These are phyloP conservation scores for Geotrichum phurueaensis DNA, from an alignment of 1,139 yeast species.

Conservation along the genomic window DNA sequence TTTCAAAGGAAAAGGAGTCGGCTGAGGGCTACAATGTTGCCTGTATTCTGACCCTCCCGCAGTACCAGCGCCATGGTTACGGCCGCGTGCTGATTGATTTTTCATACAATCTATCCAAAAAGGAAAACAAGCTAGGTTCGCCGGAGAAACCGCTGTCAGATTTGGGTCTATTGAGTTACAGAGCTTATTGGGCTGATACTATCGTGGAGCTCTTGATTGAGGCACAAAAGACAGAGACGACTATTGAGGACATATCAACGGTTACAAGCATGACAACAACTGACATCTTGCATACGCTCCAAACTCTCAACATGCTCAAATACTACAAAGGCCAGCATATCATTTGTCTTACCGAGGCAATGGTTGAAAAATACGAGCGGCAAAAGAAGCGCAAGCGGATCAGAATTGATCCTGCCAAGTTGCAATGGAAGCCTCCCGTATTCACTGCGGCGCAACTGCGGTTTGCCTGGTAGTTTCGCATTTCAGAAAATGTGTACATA, in stretches of 20 bases:
- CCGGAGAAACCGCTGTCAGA: conserved; percentile 97
- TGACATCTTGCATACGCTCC: conserved; percentile 87
- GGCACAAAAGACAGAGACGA: conserved; percentile 54
- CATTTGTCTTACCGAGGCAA: conserved; percentile 81
- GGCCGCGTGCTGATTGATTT: conserved; percentile 89
- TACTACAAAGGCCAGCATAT: conserved; percentile 96
- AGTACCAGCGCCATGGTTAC: conserved; percentile 90
- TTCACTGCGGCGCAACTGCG: conserved; percentile 93
- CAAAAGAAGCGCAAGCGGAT: conserved; percentile 70
- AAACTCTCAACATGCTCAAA: conserved; percentile 80
- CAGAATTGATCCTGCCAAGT: conserved; percentile 61
- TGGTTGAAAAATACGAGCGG: conserved; percentile 69
- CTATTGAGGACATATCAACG: conserved; percentile 86
- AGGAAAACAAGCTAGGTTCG: conserved; percentile 86
- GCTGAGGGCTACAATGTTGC: conserved; percentile 97
- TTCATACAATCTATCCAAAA: conserved; percentile 80
- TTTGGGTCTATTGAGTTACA: conserved; percentile 82
- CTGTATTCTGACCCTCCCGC: conserved; percentile 91
- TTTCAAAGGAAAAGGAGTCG: conserved; percentile 92
- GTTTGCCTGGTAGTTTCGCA: conserved; percentile 75
- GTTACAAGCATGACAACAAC: conserved; percentile 94
- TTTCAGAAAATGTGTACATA: conserved; percentile 10
- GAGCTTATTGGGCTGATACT: conserved; percentile 96
- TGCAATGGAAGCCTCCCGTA: conserved; percentile 92
- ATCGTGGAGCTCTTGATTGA: conserved; percentile 71